Evolutionary conservation across 163 green algal genomes (phyloP).

Genomic region (Volvox carteri): DNA sequence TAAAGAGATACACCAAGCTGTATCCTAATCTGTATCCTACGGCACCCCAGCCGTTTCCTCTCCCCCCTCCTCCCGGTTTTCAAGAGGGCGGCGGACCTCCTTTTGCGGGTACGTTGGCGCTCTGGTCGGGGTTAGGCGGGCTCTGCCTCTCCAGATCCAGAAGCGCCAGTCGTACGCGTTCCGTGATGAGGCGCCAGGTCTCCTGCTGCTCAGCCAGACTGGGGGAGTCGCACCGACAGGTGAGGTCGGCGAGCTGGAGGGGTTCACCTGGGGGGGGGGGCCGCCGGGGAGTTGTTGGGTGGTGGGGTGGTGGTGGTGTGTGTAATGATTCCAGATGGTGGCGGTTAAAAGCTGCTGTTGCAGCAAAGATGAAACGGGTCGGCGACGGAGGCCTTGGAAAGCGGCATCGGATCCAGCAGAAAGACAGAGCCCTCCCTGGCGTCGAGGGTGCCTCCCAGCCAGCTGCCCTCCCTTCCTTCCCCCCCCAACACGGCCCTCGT

Average conservation of each 20-base stretch:
- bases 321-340: background rate
- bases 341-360: background rate
- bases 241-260: constrained; percentile 81
- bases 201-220: constrained; percentile 65
- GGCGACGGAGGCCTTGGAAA: too few species aligned
- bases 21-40: too few species aligned
- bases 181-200: constrained; percentile 81
- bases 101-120: background rate
- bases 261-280: constrained; percentile 66
- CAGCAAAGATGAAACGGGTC: too few species aligned
- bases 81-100: constrained; percentile 29
- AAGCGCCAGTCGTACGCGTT: constrained; percentile 67
- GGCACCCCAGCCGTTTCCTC: background rate
- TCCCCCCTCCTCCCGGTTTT: background rate
- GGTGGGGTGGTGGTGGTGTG: background rate
- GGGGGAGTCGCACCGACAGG: constrained; percentile 68
- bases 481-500: too few species aligned
- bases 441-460: too few species aligned
- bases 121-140: constrained; percentile 68
- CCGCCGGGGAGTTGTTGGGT: background rate
- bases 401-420: too few species aligned
- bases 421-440: too few species aligned
- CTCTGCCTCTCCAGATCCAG: constrained; percentile 67
- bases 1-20: too few species aligned
- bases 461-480: too few species aligned